Conservation (phyloP, 2,329 filamentous ascomycete species). For the Xylariaceae sp. region DNA sequence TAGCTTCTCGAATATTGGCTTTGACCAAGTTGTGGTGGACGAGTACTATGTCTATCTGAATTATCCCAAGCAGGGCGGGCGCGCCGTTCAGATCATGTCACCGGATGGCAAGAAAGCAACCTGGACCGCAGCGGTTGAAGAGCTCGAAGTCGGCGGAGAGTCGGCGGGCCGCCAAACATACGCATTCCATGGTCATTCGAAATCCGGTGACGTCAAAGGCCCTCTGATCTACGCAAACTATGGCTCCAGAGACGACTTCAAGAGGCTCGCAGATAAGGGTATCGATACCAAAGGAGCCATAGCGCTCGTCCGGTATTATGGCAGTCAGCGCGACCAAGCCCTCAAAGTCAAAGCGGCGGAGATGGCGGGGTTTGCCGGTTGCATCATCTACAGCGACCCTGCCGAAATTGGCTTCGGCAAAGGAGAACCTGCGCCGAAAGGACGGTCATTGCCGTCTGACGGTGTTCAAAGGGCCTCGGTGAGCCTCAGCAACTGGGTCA, state of each 20-base stretch:
- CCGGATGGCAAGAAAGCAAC: slow-evolving; percentile 52
- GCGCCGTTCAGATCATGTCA: slow-evolving; percentile 75
- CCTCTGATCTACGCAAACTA: slow-evolving; percentile 91
- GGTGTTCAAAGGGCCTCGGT: slow-evolving; percentile 80
- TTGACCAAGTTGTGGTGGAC: slow-evolving; percentile 73
- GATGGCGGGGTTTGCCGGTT: slow-evolving; percentile 76
- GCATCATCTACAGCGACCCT: slow-evolving; percentile 89
- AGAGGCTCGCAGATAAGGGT: slow-evolving; percentile 62
- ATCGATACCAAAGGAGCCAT: slow-evolving; percentile 75
- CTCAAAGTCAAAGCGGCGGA: slow-evolving; percentile 90
- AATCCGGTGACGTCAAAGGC: slow-evolving; percentile 77
- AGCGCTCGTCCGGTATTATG: slow-evolving; percentile 75
- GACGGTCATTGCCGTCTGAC: slow-evolving; percentile 73
- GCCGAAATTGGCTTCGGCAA: slow-evolving; percentile 73
- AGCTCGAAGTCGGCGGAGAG: slow-evolving; percentile 64
- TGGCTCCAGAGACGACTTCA: slow-evolving; percentile 79
- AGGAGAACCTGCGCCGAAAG: slow-evolving; percentile 68
- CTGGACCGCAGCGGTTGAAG: slow-evolving; percentile 82
- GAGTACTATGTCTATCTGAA: slow-evolving; percentile 88
- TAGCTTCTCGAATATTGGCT: slow-evolving; percentile 63
- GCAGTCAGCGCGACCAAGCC: slow-evolving; percentile 64
- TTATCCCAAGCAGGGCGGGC: slow-evolving; percentile 72
- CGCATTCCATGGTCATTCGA: slow-evolving; percentile 85
- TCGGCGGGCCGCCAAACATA: slow-evolving; percentile 62
- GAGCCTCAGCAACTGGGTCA: slow-evolving; percentile 71